Base-by-base conservation (phyloP, 2,329 filamentous ascomycete species). In the Colletotrichum scovillei region DNA sequence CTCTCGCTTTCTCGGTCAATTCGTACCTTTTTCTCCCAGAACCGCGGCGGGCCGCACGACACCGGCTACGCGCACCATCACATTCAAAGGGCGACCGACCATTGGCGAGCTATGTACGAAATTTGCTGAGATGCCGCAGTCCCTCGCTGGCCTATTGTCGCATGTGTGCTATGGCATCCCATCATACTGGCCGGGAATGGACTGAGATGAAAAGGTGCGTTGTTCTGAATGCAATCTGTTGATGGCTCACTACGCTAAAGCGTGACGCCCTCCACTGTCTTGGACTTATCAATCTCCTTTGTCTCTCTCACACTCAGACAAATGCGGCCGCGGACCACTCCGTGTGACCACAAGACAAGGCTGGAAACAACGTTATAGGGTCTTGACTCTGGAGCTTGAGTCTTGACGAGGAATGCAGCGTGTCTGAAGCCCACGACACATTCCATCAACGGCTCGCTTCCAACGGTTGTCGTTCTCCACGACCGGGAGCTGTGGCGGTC, bases 211-310 rank as follows among this genome's bases (percentile, higher is more conserved):
- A 32, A 58, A 70, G 22, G 22, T 52, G 53, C 46, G 53, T 42
- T 49, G 42, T 63, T 24, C 67, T 62, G 49, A 73, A 66, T 38
- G 71, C 71, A 71, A 53, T 70, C 62, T 70, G 49, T 26, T 62
- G 56, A 63, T 26, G 60, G 67, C 67, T 57, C 14, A 52, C 38
- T 24, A 22, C 58, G 35, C 26, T 30, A 32, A 57, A 24, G 67
- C 22, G 32, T 73, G 52, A 62, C 63, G 59, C n/a, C 71, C 16
- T 42, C 57, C 65, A 59, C 30, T 71, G 70, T 66, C 60, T 70
- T 70, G 63, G 49, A 59, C 46, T 38, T 57, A 56, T 73, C 60
- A 73, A 66, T 63, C 67, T 57, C 62, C 67, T 70, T 71, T 71
- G 67, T 70, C 49, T 71, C 62, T 73, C 28, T 56, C 53, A 9